Conservation (phyloP, 306 rosid genomes). For the Mimosa bimucronata region DNA sequence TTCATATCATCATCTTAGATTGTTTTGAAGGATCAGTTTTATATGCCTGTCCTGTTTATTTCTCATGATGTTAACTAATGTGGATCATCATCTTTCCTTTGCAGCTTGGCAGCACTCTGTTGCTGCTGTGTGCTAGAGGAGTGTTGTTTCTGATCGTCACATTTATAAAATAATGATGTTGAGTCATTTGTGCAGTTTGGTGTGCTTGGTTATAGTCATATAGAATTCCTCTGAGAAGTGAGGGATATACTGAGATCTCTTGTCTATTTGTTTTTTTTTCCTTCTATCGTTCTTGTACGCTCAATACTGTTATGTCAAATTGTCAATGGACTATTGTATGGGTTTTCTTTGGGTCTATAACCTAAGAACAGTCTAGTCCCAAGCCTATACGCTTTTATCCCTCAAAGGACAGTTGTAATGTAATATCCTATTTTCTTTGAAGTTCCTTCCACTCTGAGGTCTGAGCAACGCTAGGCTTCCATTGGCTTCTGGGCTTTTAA, state of each 20-base stretch:
- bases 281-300: background rate
- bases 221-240: conserved; percentile 8
- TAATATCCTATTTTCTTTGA: background rate
- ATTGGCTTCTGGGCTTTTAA: background rate
- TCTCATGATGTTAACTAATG: conserved; percentile 19
- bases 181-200: conserved; percentile 24
- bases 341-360: conserved; percentile 29
- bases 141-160: conserved; percentile 55
- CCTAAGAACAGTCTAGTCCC: background rate
- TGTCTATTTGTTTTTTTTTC: background rate
- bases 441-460: background rate
- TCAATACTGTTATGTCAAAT: conserved; percentile 16
- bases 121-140: conserved; percentile 94
- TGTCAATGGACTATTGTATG: conserved; percentile 26
- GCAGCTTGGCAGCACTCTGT: conserved; percentile 89
- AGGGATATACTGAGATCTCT: conserved; percentile 19
- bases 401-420: background rate
- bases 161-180: background rate
- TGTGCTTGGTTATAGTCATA: conserved; percentile 32
- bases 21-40: conserved; percentile 23
- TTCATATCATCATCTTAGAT: conserved; percentile 2
- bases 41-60: background rate
- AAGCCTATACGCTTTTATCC: background rate
- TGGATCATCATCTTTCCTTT: conserved; percentile 24
- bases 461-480: background rate